A percentile compares a stretch with the other conserved stretches of the same genome.
These are phyloP conservation scores for Huntiella abstrusa DNA, from an alignment of 2,329 filamentous ascomycete species.

Conservation along the genomic window DNA sequence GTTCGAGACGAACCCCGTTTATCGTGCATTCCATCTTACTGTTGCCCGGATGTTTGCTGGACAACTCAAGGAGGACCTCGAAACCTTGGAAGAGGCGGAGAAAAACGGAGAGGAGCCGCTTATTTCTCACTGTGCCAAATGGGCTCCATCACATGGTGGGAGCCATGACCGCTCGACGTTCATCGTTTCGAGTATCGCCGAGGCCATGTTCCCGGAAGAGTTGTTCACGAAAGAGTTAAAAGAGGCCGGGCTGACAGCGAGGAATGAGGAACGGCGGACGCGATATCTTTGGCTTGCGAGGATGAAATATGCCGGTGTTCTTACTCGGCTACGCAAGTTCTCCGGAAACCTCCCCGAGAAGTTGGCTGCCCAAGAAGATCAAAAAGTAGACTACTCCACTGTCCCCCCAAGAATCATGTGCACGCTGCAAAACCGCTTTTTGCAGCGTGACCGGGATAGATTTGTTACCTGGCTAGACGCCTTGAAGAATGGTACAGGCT, in stretches of 20 bases:
- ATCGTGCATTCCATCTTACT: too few species aligned
- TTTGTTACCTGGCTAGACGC: too few species aligned
- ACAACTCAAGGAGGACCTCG: slow-evolving; percentile 20
- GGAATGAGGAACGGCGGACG: slow-evolving; percentile 17
- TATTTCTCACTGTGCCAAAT: slow-evolving; percentile 40
- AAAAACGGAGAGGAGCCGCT: slow-evolving; percentile 20
- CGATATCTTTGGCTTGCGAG: slow-evolving; percentile 34
- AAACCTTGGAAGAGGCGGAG: slow-evolving; percentile 22
- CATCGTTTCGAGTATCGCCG: slow-evolving; percentile 36
- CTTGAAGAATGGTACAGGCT: too few species aligned
- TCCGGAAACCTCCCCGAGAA: slow-evolving; percentile 32
- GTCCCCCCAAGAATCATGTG: too few species aligned
- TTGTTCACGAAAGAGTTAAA: slow-evolving; percentile 17
- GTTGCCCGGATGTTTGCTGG: too few species aligned
- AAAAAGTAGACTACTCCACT: too few species aligned
- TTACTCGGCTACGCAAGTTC: slow-evolving; percentile 32
- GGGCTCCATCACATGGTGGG: slow-evolving; percentile 34
- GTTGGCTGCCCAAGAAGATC: too few species aligned
- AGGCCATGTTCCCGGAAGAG: slow-evolving; percentile 27
- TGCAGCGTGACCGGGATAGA: too few species aligned
- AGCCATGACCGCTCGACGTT: slow-evolving; percentile 41
- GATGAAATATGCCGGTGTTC: slow-evolving; percentile 31
- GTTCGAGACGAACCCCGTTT: too few species aligned
- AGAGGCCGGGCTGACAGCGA: slow-evolving; percentile 15
- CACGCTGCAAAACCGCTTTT: too few species aligned